Conservation (phyloP, 75 land plant species). For the Selaginella tamariscina region DNA sequence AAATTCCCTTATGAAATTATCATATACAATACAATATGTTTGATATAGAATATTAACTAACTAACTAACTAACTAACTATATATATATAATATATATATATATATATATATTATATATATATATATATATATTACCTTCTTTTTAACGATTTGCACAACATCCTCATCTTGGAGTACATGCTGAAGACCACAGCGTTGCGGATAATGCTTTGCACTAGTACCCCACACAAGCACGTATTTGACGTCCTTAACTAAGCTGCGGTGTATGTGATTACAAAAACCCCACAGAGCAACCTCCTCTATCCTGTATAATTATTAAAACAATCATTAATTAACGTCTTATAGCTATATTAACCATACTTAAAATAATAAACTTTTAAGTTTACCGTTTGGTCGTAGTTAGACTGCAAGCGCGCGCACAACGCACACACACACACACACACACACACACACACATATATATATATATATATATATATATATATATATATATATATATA, state of each 20-base stretch:
- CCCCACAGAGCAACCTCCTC: slow-evolving; percentile 98
- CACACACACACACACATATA: no score
- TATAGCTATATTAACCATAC: no score
- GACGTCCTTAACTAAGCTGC: slow-evolving; percentile 72
- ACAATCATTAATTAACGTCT: not conserved
- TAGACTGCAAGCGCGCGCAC: no score
- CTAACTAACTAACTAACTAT: not conserved
- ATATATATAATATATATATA: no score
- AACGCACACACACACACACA: no score
- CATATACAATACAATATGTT: not conserved
- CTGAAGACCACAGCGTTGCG: slow-evolving; percentile 84
- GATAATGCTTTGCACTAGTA: slow-evolving; percentile 86
- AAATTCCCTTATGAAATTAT: not conserved
- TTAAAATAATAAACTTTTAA: no score
- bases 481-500: no score
- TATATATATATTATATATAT: not conserved
- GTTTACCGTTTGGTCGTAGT: no score
- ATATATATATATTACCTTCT: slow-evolving; percentile 51
- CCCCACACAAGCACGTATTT: slow-evolving; percentile 98
- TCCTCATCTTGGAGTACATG: slow-evolving; percentile 86
- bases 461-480: no score
- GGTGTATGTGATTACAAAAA: slow-evolving; percentile 86
- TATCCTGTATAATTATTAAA: slow-evolving; percentile 39
- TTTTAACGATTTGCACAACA: slow-evolving; percentile 98
- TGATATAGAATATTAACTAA: slow-evolving; percentile 1